Evolutionary conservation across 352 stramenopile species (phyloP), one percentile per base, ranked within the genome.

Genomic region (Phytopythium aichiense): DNA sequence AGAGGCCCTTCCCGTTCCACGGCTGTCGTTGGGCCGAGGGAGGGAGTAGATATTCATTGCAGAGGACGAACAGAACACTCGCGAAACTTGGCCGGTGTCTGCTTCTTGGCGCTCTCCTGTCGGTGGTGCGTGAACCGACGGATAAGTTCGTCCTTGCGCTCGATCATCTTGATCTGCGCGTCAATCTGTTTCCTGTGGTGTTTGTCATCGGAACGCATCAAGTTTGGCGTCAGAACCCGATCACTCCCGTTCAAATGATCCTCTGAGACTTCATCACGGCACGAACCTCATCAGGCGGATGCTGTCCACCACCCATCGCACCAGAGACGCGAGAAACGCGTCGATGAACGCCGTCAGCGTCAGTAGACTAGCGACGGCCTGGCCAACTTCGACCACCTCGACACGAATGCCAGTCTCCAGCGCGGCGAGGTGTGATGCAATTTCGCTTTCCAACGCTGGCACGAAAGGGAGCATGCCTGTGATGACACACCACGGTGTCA

Each of bases 51-150:
- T 40, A 22, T 20, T 77, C 49, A 82, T 13, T 65, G 48, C 23
- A 58, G 46, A 52, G 67, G 69, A 28, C 71, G 69, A 30, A 77
- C 61, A 4, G 73, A 78, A 35, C 74, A 85, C n/a, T 88, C 78
- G 5, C 78, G 74, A 31, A 84, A 81, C 31, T 72, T 67, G 33
- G 74, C 71, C n/a, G 75, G 56, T 11, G 64, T 61, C 51, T 70
- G 56, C 37, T 69, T 72, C 53, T 83, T 83, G 18, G 58, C 30
- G 22, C 74, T 76, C 31, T 88, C 78, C 58, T 77, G 67, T 1
- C 78, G 75, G 56, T 88, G 78, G n/a, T 88, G 78, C 1, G 68
- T 88, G 57, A 88, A 85, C 0, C 78, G 67, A n/a, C 72, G 66
- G 23, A 88, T 74, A 38, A 88, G 65, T 50, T 84, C 71, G 28